These are phyloP conservation scores for Nematocida displodere DNA, from an alignment of 371 early-diverging fungal genomes.

Conservation along the genomic window DNA sequence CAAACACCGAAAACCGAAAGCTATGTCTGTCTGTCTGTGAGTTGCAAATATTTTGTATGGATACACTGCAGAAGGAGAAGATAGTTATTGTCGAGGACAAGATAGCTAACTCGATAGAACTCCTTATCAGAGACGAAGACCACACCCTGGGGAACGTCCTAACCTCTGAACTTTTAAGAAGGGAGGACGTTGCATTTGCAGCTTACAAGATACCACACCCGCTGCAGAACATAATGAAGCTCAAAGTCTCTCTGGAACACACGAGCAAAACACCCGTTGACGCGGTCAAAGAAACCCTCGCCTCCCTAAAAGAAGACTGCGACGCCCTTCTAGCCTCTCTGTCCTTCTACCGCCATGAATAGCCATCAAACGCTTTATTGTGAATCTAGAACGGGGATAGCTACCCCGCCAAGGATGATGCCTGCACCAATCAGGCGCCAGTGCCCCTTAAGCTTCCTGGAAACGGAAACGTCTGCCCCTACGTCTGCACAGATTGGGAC, in stretches of 20 bases:
- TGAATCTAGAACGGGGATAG: constrained; percentile 23
- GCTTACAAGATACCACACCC: constrained; percentile 95
- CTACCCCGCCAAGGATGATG: constrained; percentile 2
- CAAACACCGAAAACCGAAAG: no score
- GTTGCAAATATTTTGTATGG: no score
- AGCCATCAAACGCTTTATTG: not conserved
- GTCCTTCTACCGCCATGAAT: not conserved
- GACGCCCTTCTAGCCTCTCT: constrained; percentile 13
- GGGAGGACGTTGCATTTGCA: constrained; percentile 70
- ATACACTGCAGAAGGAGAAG: constrained; percentile 27
- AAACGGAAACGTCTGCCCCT: constrained; percentile 91
- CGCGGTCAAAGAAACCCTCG: constrained; percentile 10
- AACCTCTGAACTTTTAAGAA: constrained; percentile 28
- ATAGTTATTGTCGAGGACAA: constrained; percentile 69
- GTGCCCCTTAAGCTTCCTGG: constrained; percentile 91
- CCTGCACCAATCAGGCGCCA: constrained; percentile 70
- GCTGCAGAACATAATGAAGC: constrained; percentile 69
- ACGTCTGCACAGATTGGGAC: constrained; percentile 92
- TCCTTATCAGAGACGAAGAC: constrained; percentile 84
- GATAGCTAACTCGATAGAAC: constrained; percentile 82
- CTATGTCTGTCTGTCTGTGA: no score
- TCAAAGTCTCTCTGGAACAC: constrained; percentile 26
- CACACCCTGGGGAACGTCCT: constrained; percentile 88
- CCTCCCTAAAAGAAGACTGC: constrained; percentile 20
- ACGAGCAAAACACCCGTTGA: constrained; percentile 20